A percentile compares a stretch with the other conserved stretches of the same genome.
Conservation (phyloP, 2,329 filamentous ascomycete species). For the Pseudopithomyces maydicus region DNA sequence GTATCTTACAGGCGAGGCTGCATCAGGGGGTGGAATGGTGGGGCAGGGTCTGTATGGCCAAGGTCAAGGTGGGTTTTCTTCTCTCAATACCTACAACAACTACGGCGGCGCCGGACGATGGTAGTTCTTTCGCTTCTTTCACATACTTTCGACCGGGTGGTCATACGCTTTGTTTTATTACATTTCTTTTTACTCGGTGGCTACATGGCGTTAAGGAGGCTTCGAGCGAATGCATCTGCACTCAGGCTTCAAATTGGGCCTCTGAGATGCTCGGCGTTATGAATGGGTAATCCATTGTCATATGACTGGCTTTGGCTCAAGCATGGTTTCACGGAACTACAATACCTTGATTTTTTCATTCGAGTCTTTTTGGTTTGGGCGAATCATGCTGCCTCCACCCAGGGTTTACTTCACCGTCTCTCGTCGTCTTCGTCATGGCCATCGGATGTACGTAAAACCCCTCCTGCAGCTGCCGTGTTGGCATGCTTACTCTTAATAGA, state of each 20-base stretch:
- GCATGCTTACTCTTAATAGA: slow-evolving; percentile 51
- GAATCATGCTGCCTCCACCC: slow-evolving; percentile 39
- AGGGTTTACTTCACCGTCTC: slow-evolving; percentile 44
- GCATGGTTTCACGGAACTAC: slow-evolving; percentile 39
- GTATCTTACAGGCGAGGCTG: slow-evolving; percentile 97
- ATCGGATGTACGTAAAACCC: slow-evolving; percentile 52
- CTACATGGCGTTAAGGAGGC: slow-evolving; percentile 44
- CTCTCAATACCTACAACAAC: slow-evolving; percentile 73
- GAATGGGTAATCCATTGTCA: slow-evolving; percentile 35
- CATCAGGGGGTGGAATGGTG: slow-evolving; percentile 82
- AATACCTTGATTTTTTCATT: slow-evolving; percentile 38
- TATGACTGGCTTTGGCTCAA: slow-evolving; percentile 32
- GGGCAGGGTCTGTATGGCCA: slow-evolving; percentile 91
- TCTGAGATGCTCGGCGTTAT: slow-evolving; percentile 45
- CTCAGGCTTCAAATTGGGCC: slow-evolving; percentile 32
- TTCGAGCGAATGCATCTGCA: slow-evolving; percentile 47
- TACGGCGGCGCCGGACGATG: slow-evolving; percentile 46
- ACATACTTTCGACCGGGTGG: slow-evolving; percentile 33
- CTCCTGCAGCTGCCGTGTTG: slow-evolving; percentile 44
- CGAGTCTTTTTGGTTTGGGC: slow-evolving; percentile 34
- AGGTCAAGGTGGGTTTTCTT: slow-evolving; percentile 89
- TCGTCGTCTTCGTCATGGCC: slow-evolving; percentile 53
- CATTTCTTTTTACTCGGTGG: slow-evolving; percentile 32
- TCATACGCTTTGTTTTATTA: slow-evolving; percentile 40
- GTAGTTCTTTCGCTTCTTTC: slow-evolving; percentile 40